These are phyloP conservation scores for Suhomyces tanzawaensis DNA, from an alignment of 805 yeast species.

Conservation along the genomic window DNA sequence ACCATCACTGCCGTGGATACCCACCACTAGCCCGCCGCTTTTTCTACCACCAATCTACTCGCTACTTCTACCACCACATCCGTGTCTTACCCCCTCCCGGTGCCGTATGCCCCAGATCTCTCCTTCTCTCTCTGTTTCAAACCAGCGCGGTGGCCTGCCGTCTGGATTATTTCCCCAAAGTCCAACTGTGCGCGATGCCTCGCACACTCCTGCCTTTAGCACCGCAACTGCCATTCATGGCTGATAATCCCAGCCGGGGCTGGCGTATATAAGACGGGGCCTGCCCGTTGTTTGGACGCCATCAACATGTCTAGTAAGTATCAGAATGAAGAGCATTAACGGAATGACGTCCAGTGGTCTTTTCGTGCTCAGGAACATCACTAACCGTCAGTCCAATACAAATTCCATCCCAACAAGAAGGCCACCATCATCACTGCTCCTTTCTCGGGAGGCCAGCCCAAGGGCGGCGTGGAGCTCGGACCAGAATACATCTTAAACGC, in stretches of 20 bases:
- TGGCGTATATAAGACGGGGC: neutral
- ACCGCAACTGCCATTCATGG: neutral
- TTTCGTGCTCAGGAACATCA: neutral
- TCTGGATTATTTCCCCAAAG: neutral
- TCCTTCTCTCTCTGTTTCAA: too few relatives aligned
- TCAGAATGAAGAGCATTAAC: neutral
- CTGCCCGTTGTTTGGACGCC: neutral
- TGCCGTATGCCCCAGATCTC: too few relatives aligned
- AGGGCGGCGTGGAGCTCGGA: conserved; percentile 90
- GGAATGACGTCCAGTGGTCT: neutral
- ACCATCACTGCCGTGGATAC: too few relatives aligned
- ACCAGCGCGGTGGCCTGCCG: too few relatives aligned
- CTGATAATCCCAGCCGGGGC: neutral
- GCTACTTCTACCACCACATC: too few relatives aligned
- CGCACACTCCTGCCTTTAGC: neutral
- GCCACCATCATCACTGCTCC: conserved; percentile 84
- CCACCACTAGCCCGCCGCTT: too few relatives aligned
- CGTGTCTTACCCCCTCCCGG: too few relatives aligned
- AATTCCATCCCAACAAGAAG: conserved; percentile 51
- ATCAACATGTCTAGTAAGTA: conserved; percentile 7
- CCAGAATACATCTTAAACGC: conserved; percentile 76
- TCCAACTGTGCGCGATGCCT: conserved; percentile 1
- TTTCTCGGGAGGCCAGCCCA: conserved; percentile 94
- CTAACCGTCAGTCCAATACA: conserved; percentile 39
- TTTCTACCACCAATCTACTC: too few relatives aligned